phyloP scores from a whole-genome alignment of 2,329 filamentous ascomycete species.

The Alternaria sp. region DNA sequence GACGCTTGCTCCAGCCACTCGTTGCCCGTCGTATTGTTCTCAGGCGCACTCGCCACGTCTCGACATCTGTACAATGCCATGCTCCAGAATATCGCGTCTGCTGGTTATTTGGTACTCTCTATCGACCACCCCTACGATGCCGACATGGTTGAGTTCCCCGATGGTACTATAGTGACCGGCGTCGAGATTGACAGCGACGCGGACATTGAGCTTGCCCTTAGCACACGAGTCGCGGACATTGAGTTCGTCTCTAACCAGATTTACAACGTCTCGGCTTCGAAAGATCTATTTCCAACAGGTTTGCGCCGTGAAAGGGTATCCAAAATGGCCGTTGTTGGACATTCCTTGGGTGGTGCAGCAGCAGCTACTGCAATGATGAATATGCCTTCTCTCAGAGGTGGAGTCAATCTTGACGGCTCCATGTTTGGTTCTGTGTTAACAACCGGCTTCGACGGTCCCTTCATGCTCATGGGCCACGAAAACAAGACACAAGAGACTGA shows the following conservation, averaged over 20 bases:
- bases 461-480: constrained; percentile 39
- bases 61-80: constrained; percentile 56
- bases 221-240: constrained; percentile 36
- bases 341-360: constrained; percentile 51
- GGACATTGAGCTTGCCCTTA: constrained; percentile 30
- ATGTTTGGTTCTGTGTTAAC: constrained; percentile 36
- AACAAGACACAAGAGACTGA: constrained; percentile 42
- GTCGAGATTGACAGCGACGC: constrained; percentile 34
- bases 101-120: constrained; percentile 59
- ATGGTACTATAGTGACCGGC: constrained; percentile 48
- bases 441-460: constrained; percentile 25
- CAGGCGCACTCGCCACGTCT: constrained; percentile 56
- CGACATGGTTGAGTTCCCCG: constrained; percentile 59
- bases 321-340: constrained; percentile 41
- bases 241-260: constrained; percentile 34
- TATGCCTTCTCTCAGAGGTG: constrained; percentile 33
- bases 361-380: constrained; percentile 28
- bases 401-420: constrained; percentile 49
- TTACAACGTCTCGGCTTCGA: constrained; percentile 15
- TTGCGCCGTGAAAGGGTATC: background rate
- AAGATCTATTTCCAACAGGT: background rate
- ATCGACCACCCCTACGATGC: constrained; percentile 63
- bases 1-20: background rate
- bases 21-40: constrained; percentile 54
- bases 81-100: constrained; percentile 57